Conservation (phyloP, 495 filamentous ascomycete species). For the Tuber aestivum region DNA sequence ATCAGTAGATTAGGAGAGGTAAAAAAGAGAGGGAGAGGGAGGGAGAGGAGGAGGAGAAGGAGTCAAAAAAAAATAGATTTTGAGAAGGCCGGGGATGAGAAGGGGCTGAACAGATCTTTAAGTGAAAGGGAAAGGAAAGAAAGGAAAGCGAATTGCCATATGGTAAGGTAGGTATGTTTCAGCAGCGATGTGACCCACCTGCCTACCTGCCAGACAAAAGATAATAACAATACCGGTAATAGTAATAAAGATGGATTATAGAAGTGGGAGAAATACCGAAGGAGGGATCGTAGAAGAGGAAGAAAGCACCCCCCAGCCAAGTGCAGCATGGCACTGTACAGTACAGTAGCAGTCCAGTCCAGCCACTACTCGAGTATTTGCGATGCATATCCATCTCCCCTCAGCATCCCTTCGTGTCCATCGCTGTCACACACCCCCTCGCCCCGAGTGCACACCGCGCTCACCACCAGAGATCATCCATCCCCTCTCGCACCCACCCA, state of each 20-base stretch:
- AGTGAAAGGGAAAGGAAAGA: not conserved
- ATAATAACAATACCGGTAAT: not conserved
- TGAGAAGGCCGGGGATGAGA: not conserved
- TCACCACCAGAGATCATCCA: not conserved
- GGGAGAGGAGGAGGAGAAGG: too few species aligned
- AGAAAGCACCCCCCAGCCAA: not conserved
- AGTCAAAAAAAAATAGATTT: too few species aligned
- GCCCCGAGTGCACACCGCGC: not conserved
- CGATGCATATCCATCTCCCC: slow-evolving; percentile 5
- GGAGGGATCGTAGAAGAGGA: not conserved
- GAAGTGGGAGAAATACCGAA: not conserved
- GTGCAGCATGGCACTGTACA: not conserved
- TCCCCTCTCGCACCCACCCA: not conserved
- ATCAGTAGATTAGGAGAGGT: not conserved
- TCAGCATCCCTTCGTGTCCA: not conserved
- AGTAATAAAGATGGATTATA: not conserved
- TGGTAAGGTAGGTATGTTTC: not conserved
- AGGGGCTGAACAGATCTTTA: slow-evolving; percentile 1
- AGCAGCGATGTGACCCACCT: not conserved
- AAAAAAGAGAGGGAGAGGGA: not conserved
- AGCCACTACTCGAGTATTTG: not conserved
- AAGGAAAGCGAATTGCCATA: not conserved
- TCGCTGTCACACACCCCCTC: not conserved
- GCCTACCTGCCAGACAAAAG: not conserved
- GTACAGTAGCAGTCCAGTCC: not conserved